These are phyloP conservation scores for Cutaneotrichosporon cutaneum DNA, from an alignment of 1,284 basidiomycete species.

Conservation along the genomic window DNA sequence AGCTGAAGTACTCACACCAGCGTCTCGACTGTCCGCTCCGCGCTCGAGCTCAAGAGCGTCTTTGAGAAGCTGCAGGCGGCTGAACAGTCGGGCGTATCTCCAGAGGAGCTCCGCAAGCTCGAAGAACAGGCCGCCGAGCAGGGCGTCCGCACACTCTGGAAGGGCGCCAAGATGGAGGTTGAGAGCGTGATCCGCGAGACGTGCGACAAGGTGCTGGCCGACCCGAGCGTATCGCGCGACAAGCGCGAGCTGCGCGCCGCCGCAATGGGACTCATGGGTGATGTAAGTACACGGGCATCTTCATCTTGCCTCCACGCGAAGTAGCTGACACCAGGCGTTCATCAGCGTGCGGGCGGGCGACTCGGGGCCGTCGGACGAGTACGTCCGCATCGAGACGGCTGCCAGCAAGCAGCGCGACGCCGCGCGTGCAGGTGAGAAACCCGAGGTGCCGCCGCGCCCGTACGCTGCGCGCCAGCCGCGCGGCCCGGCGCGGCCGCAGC, in stretches of 20 bases:
- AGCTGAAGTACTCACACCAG: conserved; percentile 52
- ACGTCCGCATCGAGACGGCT: conserved; percentile 74
- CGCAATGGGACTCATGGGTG: conserved; percentile 78
- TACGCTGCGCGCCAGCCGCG: conserved; percentile 6
- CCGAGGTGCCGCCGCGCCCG: conserved; percentile 1
- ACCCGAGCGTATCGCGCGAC: conserved; percentile 52
- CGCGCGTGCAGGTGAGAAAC: conserved; percentile 14
- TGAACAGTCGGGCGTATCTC: conserved; percentile 78
- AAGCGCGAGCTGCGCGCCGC: conserved; percentile 74
- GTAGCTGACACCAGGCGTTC: conserved; percentile 38
- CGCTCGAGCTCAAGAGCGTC: conserved; percentile 88
- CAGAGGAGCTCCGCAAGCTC: conserved; percentile 82
- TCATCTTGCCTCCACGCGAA: conserved; percentile 18
- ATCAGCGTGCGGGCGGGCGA: conserved; percentile 61
- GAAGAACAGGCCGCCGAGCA: conserved; percentile 98
- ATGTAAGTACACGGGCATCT: conserved; percentile 61
- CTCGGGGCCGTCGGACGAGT: conserved; percentile 58
- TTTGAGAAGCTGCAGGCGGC: conserved; percentile 95
- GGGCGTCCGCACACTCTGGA: conserved; percentile 83
- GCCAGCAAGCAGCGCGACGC: conserved; percentile 53
- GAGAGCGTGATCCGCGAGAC: conserved; percentile 88
- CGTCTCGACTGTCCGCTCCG: conserved; percentile 63
- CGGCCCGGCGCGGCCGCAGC: background rate
- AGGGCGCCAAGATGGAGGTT: conserved; percentile 55
- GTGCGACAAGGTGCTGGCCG: conserved; percentile 76